A percentile compares a stretch with the other conserved stretches of the same genome.
phyloP scores from a whole-genome alignment of 495 filamentous ascomycete species.

The Rusavskia elegans region DNA sequence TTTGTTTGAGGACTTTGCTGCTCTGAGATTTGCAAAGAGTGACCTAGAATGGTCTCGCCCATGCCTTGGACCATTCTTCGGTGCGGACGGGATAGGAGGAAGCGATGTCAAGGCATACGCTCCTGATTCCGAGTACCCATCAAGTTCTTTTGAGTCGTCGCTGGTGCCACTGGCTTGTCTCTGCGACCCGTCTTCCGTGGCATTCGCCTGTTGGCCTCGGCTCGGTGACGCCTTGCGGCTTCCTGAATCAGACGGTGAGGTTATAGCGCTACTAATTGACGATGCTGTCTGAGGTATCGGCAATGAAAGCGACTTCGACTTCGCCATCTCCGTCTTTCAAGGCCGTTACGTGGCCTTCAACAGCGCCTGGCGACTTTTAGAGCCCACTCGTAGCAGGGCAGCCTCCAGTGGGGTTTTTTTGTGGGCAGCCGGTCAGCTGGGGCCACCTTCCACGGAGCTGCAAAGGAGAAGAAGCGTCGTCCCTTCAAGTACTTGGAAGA shows the following conservation, averaged over 20 bases:
- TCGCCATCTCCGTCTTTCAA: neutral
- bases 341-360: too few species aligned
- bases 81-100: slow-evolving; percentile 36
- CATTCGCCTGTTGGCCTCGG: neutral
- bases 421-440: too few species aligned
- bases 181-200: neutral
- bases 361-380: too few species aligned
- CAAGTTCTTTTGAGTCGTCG: neutral
- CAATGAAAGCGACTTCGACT: slow-evolving; percentile 4
- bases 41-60: slow-evolving; percentile 36
- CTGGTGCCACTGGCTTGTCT: neutral
- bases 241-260: slow-evolving; percentile 4
- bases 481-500: too few species aligned
- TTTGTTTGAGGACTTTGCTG: slow-evolving; percentile 34
- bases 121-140: slow-evolving; percentile 4
- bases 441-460: too few species aligned
- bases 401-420: too few species aligned
- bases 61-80: slow-evolving; percentile 31
- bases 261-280: slow-evolving; percentile 7
- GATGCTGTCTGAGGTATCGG: slow-evolving; percentile 7
- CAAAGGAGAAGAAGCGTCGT: too few species aligned
- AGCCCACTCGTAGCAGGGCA: too few species aligned
- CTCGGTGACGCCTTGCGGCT: slow-evolving; percentile 4
- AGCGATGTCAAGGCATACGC: slow-evolving; percentile 38
- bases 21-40: slow-evolving; percentile 41